phyloP scores from a whole-genome alignment of 495 filamentous ascomycete species.

The Schizothecium vesticola region DNA sequence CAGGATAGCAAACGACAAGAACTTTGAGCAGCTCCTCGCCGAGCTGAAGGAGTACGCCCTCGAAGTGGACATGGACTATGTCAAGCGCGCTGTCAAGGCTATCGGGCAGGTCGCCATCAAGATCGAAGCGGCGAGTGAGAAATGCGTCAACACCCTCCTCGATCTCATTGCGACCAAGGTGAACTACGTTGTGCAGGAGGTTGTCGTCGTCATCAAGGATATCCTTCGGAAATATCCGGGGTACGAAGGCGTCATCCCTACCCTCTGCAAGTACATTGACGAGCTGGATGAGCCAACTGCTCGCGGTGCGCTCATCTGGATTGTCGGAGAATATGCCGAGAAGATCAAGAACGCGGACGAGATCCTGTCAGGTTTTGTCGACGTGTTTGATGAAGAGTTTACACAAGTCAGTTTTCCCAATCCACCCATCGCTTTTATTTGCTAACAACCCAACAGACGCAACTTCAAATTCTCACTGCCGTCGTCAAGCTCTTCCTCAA shows the following conservation, averaged over 20 bases:
- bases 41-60: conserved; percentile 96
- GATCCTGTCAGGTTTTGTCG: conserved; percentile 89
- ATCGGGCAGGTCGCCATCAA: conserved; percentile 98
- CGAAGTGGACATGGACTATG: conserved; percentile 99
- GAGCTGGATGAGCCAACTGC: conserved; percentile 94
- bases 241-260: conserved; percentile 96
- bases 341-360: conserved; percentile 96
- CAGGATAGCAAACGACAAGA: conserved; percentile 95
- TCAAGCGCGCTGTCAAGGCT: conserved; percentile 84
- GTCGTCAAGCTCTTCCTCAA: conserved; percentile 98
- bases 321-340: conserved; percentile 97
- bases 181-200: conserved; percentile 98
- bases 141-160: conserved; percentile 88
- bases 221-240: conserved; percentile 97
- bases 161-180: conserved; percentile 96
- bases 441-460: conserved; percentile 52
- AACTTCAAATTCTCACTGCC: conserved; percentile 91
- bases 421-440: neutral
- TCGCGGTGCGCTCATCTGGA: conserved; percentile 91
- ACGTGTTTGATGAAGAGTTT: conserved; percentile 87
- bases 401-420: conserved; percentile 50
- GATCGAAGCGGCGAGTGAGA: conserved; percentile 88
- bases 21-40: conserved; percentile 88
- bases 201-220: conserved; percentile 96
- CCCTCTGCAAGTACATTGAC: conserved; percentile 92